phyloP scores from a whole-genome alignment of 208 protist genomes.

The Trypanosoma grayi region DNA sequence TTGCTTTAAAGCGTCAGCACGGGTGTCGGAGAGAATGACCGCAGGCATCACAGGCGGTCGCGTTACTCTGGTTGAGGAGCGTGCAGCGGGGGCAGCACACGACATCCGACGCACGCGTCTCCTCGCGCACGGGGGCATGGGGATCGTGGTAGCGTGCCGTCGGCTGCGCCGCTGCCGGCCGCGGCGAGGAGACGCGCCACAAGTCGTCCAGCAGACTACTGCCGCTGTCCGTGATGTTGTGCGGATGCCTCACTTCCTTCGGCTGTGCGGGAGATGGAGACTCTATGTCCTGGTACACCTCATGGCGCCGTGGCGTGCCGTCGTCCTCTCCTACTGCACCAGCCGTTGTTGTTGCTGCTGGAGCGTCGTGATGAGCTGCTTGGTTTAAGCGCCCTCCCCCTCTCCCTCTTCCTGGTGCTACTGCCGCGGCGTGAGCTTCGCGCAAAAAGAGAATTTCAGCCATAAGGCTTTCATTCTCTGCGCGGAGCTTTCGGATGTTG shows the following conservation, averaged over 20 bases:
- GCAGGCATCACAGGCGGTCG: slow-evolving; percentile 1
- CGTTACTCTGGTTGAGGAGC: not conserved
- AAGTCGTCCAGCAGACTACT: slow-evolving; percentile 3
- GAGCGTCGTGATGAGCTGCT: not conserved
- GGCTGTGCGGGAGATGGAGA: not conserved
- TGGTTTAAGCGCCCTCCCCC: not conserved
- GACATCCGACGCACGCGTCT: not conserved
- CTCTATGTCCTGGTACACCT: not conserved
- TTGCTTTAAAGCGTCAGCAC: not conserved
- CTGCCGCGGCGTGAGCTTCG: not conserved
- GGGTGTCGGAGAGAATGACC: not conserved
- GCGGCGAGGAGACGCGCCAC: not conserved
- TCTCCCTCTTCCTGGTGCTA: too few relatives aligned
- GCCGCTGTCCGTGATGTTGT: not conserved
- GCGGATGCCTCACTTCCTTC: not conserved
- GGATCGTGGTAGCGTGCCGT: not conserved
- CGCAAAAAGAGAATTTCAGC: not conserved
- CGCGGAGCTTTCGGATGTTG: slow-evolving; percentile 17
- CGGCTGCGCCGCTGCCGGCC: not conserved
- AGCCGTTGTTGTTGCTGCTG: not conserved
- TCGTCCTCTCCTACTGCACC: not conserved
- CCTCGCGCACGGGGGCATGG: too few relatives aligned
- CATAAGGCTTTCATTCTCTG: slow-evolving; percentile 7
- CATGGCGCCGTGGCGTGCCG: not conserved
- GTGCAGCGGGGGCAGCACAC: slow-evolving; percentile 5